These are phyloP conservation scores for Leptographium galeiforme DNA, from an alignment of 2,329 filamentous ascomycete species.

Conservation along the genomic window DNA sequence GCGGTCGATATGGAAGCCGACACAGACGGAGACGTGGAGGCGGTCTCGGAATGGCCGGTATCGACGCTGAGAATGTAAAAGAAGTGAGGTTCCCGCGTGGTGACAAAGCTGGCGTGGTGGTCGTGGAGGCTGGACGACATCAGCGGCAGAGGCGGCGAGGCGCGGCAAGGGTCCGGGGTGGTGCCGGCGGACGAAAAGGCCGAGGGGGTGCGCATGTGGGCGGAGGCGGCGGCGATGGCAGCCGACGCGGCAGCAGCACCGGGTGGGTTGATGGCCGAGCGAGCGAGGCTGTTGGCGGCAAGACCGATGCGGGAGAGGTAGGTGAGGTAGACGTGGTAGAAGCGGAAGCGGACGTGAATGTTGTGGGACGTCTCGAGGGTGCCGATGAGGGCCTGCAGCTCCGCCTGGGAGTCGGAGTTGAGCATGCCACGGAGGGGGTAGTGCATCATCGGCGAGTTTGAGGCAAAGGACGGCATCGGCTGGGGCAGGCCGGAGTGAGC, in stretches of 20 bases:
- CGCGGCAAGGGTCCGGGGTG: not conserved
- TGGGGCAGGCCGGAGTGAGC: not conserved
- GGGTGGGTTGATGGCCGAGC: not conserved
- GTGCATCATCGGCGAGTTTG: not conserved
- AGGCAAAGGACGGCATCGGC: not conserved
- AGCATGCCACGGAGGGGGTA: not conserved
- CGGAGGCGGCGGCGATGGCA: not conserved
- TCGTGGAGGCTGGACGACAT: not conserved
- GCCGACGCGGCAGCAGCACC: not conserved
- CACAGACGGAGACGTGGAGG: not conserved
- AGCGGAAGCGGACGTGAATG: constrained; percentile 5
- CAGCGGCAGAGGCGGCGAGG: not conserved
- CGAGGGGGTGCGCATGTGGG: not conserved
- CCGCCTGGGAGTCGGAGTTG: not conserved
- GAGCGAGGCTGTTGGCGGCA: not conserved
- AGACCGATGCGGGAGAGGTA: constrained; percentile 5
- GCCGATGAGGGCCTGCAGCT: constrained; percentile 4
- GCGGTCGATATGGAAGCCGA: not conserved
- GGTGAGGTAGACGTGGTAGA: constrained; percentile 5
- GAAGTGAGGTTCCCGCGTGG: constrained; percentile 1
- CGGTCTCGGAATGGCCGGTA: not conserved
- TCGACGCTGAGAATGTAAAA: constrained; percentile 6
- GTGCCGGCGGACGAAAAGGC: not conserved
- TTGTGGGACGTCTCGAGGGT: constrained; percentile 4
- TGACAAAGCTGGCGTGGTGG: not conserved